Evolutionary conservation across 2,329 filamentous ascomycete species (phyloP), one percentile per base, ranked within the genome.

Genomic region (Neopestalotiopsis rosae): DNA sequence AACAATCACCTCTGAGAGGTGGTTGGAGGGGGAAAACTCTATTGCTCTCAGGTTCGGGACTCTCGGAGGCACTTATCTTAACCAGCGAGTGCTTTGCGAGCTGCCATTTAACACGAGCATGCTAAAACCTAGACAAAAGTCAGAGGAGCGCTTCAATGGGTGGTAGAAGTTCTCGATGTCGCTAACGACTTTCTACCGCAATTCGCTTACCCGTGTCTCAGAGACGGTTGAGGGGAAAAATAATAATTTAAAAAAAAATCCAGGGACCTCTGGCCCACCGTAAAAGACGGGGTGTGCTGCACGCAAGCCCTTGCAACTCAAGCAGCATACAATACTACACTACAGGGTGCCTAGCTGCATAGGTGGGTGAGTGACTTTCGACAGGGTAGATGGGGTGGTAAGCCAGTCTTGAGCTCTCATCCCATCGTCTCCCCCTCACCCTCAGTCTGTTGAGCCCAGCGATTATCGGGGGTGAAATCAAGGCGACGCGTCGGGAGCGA

Each of bases 401-500:
- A 45, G 38, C n/a, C 30, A n/a, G 24, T 28, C 24, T 28, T 28
- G 24, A 32, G 34, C 38, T 63, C 30, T 24, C 24, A 28, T 28
- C 24, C 24, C 24, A 28, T 28, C 24, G 24, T 42, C 24, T 20
- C 45, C 9, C n/a, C 28, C 10, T 56, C 24, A 49, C 24, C 24
- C 24, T 28, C 24, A 28, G 24, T 28, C 24, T 28, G 24, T 28
- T 28, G 24, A 28, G 24, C 24, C 13, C 20, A 64, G 20, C 45
- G 20, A 65, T 9, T n/a, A 17, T 42, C 45, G 24, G 24, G 63
- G 63, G 24, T 52, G 32, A 32, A 52, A 34, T 57, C 42, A 65
- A 57, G 17, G n/a, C 45, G 45, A 65, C 14, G 40, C 63, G 45
- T 65, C 63, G 63, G 63, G 32, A 65, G 32, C 34, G 49, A 65